Conservation (phyloP, 1,284 basidiomycete species). For the Ceratobasidium sp. region DNA sequence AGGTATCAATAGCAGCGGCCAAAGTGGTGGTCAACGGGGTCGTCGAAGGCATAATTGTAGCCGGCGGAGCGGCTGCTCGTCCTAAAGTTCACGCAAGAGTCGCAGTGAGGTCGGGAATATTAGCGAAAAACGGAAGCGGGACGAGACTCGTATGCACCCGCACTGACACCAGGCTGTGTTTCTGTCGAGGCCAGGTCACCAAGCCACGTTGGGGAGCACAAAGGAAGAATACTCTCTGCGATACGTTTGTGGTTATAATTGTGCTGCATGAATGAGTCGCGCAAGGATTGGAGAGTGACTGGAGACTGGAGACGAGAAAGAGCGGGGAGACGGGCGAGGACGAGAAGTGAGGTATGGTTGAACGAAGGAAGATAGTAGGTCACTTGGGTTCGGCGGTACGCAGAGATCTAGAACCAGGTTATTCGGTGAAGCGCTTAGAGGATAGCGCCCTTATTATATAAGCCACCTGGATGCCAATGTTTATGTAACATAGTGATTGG, state of each 20-base stretch:
- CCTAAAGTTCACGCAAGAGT: neutral
- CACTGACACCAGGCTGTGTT: neutral
- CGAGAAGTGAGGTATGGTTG: too few species aligned
- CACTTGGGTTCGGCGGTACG: too few species aligned
- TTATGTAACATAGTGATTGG: too few species aligned
- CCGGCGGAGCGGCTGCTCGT: neutral
- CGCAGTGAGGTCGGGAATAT: conserved; percentile 8
- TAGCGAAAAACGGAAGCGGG: neutral
- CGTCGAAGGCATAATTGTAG: too few species aligned
- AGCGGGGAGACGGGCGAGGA: conserved; percentile 5
- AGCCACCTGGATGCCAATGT: too few species aligned
- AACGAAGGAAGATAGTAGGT: too few species aligned
- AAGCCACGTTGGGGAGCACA: conserved; percentile 28
- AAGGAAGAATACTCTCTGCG: conserved; percentile 11
- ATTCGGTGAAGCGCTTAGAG: too few species aligned
- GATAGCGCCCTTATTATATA: too few species aligned
- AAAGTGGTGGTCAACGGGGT: neutral
- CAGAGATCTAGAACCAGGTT: too few species aligned
- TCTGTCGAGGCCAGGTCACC: neutral
- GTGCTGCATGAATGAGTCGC: conserved; percentile 20
- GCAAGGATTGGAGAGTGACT: conserved; percentile 30
- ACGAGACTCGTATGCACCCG: neutral
- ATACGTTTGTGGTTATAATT: conserved; percentile 31
- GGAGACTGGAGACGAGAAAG: neutral
- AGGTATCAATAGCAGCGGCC: too few species aligned